These are phyloP conservation scores for Lecanicillium sp. DNA, from an alignment of 2,329 filamentous ascomycete species.

Conservation along the genomic window DNA sequence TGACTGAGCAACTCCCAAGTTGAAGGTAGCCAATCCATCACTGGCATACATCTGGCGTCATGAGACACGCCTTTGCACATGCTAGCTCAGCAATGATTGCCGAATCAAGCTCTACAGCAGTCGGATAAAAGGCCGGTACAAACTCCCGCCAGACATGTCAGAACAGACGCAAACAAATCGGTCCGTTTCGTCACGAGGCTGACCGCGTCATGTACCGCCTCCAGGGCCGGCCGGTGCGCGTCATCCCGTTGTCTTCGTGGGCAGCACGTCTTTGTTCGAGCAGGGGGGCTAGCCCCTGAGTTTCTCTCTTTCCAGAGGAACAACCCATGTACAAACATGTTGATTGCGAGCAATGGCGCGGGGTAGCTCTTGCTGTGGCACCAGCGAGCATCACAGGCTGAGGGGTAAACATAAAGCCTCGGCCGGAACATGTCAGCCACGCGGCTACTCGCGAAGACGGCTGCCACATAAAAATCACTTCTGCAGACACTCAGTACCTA, in stretches of 20 bases:
- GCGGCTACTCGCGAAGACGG: not conserved
- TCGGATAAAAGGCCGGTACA: not conserved
- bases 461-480: too few species aligned
- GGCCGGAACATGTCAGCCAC: not conserved
- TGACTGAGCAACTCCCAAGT: too few species aligned
- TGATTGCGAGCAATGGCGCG: not conserved
- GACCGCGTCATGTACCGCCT: not conserved
- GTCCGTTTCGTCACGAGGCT: conserved; percentile 4
- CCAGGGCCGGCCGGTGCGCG: not conserved
- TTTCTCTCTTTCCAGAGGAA: too few species aligned
- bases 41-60: not conserved
- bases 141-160: not conserved
- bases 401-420: not conserved
- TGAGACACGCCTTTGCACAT: not conserved
- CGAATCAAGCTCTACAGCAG: too few species aligned
- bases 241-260: too few species aligned
- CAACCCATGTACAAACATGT: too few species aligned
- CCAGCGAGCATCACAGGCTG: not conserved
- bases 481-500: not conserved
- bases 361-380: not conserved
- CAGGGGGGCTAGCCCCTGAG: too few species aligned
- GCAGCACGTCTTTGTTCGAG: not conserved
- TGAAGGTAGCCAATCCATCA: too few species aligned
- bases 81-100: too few species aligned
- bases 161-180: conserved; percentile 1